phyloP scores from a whole-genome alignment of 345 rosid genomes.

The Salix dunnii region DNA sequence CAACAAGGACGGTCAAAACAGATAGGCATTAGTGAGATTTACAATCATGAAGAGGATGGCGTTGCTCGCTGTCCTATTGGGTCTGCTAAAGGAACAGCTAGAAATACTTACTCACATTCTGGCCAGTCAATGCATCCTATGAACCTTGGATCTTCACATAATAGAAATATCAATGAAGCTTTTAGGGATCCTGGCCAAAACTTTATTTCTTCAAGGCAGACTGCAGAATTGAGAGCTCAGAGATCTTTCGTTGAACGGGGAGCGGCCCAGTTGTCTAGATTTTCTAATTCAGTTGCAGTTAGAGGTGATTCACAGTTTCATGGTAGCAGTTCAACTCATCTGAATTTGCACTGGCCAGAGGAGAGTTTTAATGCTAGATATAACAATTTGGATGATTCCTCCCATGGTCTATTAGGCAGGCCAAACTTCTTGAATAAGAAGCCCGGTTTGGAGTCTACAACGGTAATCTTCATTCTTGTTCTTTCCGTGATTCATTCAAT shows the following conservation, averaged over 20 bases:
- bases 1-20: constrained; percentile 38
- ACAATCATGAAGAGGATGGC: constrained; percentile 43
- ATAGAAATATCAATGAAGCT: constrained; percentile 26
- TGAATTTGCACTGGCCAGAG: constrained; percentile 45
- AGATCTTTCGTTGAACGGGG: constrained; percentile 46
- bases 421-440: constrained; percentile 37
- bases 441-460: constrained; percentile 25
- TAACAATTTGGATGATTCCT: constrained; percentile 39
- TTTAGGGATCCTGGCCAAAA: constrained; percentile 19
- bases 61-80: constrained; percentile 46
- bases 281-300: constrained; percentile 77
- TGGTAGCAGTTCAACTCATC: constrained; percentile 35
- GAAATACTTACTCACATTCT: constrained; percentile 26
- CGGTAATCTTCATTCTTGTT: constrained; percentile 29
- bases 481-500: constrained; percentile 3
- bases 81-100: constrained; percentile 35
- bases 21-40: constrained; percentile 32
- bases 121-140: constrained; percentile 29
- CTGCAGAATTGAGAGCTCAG: constrained; percentile 40
- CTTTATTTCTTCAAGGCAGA: constrained; percentile 32
- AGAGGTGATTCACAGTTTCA: constrained; percentile 62
- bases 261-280: constrained; percentile 54
- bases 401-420: constrained; percentile 42
- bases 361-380: constrained; percentile 32
- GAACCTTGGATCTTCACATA: constrained; percentile 24